phyloP scores from a whole-genome alignment of 345 rosid genomes.

The Aquilaria sinensis region DNA sequence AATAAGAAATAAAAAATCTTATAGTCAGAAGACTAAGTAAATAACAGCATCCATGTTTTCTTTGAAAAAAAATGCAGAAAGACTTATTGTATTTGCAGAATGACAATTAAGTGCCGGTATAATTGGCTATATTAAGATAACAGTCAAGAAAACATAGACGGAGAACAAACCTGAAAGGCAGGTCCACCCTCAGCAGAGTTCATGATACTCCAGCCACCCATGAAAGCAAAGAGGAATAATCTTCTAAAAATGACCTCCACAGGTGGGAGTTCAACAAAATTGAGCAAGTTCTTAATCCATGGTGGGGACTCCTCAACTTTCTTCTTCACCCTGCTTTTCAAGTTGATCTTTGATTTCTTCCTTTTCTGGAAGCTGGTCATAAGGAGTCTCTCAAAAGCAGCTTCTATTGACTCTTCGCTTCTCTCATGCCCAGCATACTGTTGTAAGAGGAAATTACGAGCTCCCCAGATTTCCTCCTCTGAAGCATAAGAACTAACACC shows the following conservation, averaged over 20 bases:
- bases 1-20: no score
- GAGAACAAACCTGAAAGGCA: conserved; percentile 83
- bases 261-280: conserved; percentile 79
- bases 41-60: no score
- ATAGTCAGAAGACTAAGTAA: no score
- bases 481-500: conserved; percentile 78
- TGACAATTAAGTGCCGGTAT: no score
- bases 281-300: conserved; percentile 70
- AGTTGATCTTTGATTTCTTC: conserved; percentile 80
- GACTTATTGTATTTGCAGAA: no score
- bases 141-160: conserved; percentile 4
- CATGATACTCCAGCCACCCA: conserved; percentile 99
- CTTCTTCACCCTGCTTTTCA: conserved; percentile 81
- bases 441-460: conserved; percentile 86
- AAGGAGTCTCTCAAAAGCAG: conserved; percentile 89
- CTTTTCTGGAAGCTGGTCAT: conserved; percentile 72
- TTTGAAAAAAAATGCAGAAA: no score
- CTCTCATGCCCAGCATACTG: conserved; percentile 91
- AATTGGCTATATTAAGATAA: background rate
- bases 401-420: conserved; percentile 90
- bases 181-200: conserved; percentile 98
- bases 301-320: conserved; percentile 96
- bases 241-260: conserved; percentile 82
- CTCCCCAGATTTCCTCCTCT: conserved; percentile 94
- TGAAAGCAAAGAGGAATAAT: conserved; percentile 88